Percentiles rank a stretch among this genome's conserved stretches.
phyloP scores from a whole-genome alignment of 257 asterid species.

The Asclepias syriaca region DNA sequence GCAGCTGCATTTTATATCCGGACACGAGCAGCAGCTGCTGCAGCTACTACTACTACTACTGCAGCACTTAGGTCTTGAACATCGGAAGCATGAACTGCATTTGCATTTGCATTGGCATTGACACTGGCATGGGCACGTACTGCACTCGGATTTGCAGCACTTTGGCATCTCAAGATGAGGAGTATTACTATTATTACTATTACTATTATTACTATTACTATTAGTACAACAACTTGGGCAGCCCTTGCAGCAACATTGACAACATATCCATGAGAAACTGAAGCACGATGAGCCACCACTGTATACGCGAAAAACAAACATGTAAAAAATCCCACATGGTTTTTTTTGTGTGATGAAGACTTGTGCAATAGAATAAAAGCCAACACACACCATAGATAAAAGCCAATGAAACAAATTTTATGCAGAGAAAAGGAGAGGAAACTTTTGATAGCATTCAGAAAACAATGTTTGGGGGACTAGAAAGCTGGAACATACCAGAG shows the following conservation, averaged over 20 bases:
- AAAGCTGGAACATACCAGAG: constrained; percentile 46
- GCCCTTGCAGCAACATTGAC: constrained; percentile 38
- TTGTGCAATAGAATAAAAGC: too few species aligned
- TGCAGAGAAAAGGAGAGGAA: neutral
- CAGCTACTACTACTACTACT: constrained; percentile 13
- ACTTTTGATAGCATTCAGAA: neutral
- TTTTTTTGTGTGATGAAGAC: too few species aligned
- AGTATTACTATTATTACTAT: constrained; percentile 9
- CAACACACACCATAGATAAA: too few species aligned
- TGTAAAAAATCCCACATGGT: too few species aligned
- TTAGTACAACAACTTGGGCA: constrained; percentile 18
- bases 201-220: too few species aligned
- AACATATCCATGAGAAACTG: constrained; percentile 47
- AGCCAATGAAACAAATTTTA: too few species aligned
- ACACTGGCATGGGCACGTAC: too few species aligned
- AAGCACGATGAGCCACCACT: constrained; percentile 45
- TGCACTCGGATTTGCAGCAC: constrained; percentile 18
- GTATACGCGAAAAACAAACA: too few species aligned
- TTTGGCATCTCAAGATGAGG: constrained; percentile 27
- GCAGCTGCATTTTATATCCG: constrained; percentile 30
- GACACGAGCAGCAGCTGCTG: neutral
- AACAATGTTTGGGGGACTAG: neutral
- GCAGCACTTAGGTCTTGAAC: constrained; percentile 41
- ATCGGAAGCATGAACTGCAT: constrained; percentile 19
- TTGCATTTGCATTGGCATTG: too few species aligned